phyloP scores from a whole-genome alignment of 352 stramenopile genomes.

The Phytophthora podocarpi region DNA sequence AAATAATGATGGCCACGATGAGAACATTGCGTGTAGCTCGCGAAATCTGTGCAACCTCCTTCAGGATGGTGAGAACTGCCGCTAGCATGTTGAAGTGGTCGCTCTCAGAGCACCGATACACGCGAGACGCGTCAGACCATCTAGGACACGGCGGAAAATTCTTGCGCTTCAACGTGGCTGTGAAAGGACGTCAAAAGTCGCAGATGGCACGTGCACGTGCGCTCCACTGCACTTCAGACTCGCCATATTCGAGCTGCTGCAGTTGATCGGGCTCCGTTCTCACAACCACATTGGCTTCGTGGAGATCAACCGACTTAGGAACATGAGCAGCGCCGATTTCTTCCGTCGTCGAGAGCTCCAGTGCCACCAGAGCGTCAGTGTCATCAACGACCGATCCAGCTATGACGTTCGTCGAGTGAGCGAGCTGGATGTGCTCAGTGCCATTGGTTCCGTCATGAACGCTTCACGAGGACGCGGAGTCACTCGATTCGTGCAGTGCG shows the following conservation, averaged over 20 bases:
- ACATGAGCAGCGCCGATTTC: slow-evolving; percentile 2
- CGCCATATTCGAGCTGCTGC: background rate
- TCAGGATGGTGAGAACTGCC: slow-evolving; percentile 1
- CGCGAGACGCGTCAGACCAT: slow-evolving; percentile 12
- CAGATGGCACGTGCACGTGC: slow-evolving; percentile 16
- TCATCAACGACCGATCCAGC: slow-evolving; percentile 21
- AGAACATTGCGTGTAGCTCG: slow-evolving; percentile 8
- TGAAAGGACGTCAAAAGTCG: slow-evolving; percentile 19
- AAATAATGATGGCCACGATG: slow-evolving; percentile 5
- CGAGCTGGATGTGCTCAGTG: slow-evolving; percentile 16
- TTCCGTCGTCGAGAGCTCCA: slow-evolving; percentile 20
- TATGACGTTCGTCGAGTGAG: slow-evolving; percentile 15
- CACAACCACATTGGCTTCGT: slow-evolving; percentile 11
- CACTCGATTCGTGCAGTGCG: slow-evolving; percentile 8
- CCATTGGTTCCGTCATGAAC: slow-evolving; percentile 12
- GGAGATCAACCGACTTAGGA: background rate
- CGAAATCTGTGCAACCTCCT: background rate
- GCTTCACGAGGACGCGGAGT: background rate
- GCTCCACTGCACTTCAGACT: slow-evolving; percentile 9
- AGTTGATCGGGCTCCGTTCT: background rate
- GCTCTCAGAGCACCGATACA: background rate
- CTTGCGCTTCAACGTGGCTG: slow-evolving; percentile 27
- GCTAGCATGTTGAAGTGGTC: slow-evolving; percentile 15
- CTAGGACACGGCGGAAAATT: slow-evolving; percentile 16
- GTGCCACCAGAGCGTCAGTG: slow-evolving; percentile 5